A percentile compares a stretch with the other conserved stretches of the same genome.
phyloP scores from a whole-genome alignment of 2,329 filamentous ascomycete genomes.

The Fusarium clavum region DNA sequence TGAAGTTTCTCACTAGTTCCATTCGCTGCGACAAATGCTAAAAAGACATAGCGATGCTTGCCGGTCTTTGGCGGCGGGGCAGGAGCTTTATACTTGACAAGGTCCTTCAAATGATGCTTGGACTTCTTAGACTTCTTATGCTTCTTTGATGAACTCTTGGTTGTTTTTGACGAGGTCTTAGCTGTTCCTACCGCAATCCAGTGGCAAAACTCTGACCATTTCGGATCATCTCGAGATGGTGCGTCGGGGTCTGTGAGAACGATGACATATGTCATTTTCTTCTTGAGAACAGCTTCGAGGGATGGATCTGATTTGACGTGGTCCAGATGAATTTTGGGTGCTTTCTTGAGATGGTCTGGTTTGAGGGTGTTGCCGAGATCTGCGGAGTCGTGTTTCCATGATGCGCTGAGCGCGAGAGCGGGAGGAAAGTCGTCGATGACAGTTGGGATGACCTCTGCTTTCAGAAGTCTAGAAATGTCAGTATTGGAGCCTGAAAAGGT shows the following conservation, averaged over 20 bases:
- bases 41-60: constrained; percentile 41
- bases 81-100: constrained; percentile 36
- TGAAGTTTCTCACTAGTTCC: constrained; percentile 33
- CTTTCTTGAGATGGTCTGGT: constrained; percentile 7
- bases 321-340: constrained; percentile 1
- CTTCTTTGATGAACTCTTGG: not conserved
- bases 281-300: not conserved
- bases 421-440: constrained; percentile 40
- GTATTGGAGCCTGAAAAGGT: accelerated
- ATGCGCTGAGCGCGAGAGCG: constrained; percentile 12
- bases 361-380: constrained; percentile 34
- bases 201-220: constrained; percentile 43
- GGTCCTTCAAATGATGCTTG: constrained; percentile 4
- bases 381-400: constrained; percentile 30
- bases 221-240: constrained; percentile 34
- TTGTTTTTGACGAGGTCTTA: not conserved
- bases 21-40: constrained; percentile 34
- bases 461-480: not conserved
- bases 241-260: constrained; percentile 41
- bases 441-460: constrained; percentile 34
- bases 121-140: not conserved
- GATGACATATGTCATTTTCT: constrained; percentile 17
- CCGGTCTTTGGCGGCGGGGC: constrained; percentile 36
- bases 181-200: constrained; percentile 30
- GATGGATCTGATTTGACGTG: not conserved